These are phyloP conservation scores for Aphanoascus verrucosus DNA, from an alignment of 2,329 filamentous ascomycete species.

Conservation along the genomic window DNA sequence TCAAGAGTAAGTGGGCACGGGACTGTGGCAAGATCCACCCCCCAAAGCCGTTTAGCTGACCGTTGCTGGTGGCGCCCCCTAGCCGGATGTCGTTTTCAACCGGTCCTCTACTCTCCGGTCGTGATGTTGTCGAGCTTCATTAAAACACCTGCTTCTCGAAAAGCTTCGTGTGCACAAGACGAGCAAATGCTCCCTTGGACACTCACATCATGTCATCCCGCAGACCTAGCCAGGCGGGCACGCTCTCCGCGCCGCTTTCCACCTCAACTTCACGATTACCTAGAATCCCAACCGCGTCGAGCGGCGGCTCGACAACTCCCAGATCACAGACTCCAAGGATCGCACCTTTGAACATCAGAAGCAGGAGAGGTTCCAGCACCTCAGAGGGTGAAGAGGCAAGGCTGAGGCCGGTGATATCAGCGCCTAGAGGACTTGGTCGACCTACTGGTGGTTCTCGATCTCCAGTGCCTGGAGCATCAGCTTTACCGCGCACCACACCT, in stretches of 20 bases:
- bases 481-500: neutral
- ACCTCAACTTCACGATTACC: slow-evolving; percentile 20
- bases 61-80: neutral
- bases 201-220: slow-evolving; percentile 31
- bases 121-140: slow-evolving; percentile 26
- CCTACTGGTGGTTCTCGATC: neutral
- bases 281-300: slow-evolving; percentile 18
- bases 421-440: neutral
- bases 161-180: slow-evolving; percentile 23
- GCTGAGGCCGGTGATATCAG: neutral
- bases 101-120: slow-evolving; percentile 9
- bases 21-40: slow-evolving; percentile 1
- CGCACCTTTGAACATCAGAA: slow-evolving; percentile 18
- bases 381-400: slow-evolving; percentile 22
- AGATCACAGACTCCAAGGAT: slow-evolving; percentile 24
- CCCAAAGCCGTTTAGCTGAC: slow-evolving; percentile 2
- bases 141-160: slow-evolving; percentile 19
- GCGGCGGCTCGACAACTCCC: slow-evolving; percentile 16
- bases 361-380: slow-evolving; percentile 22
- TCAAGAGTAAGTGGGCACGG: slow-evolving; percentile 5
- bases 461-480: neutral
- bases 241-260: slow-evolving; percentile 23
- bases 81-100: slow-evolving; percentile 8
- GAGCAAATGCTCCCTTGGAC: slow-evolving; percentile 18
- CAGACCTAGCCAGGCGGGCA: slow-evolving; percentile 25